phyloP scores from a whole-genome alignment of 2,329 filamentous ascomycete species.

The Graphilbum fragrans region DNA sequence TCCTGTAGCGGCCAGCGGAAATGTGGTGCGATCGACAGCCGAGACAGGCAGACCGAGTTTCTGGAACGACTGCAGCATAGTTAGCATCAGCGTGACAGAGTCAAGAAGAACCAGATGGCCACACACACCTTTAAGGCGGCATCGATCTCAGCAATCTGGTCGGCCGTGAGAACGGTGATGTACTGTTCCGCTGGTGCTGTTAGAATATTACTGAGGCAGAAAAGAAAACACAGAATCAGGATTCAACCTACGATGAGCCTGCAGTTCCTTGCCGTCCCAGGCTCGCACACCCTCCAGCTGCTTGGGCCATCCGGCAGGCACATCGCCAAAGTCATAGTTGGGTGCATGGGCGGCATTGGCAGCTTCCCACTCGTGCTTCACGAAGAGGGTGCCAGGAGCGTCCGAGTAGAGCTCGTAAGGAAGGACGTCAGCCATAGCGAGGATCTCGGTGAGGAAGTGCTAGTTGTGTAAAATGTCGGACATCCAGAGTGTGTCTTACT shows the following conservation, averaged over 20 bases:
- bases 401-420: slow-evolving; percentile 1
- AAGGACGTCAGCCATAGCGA: background rate
- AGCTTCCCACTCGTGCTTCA: background rate
- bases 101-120: background rate
- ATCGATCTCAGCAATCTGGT: background rate
- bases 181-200: background rate
- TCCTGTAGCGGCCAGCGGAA: background rate
- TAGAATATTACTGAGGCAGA: too few relatives aligned
- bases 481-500: too few relatives aligned
- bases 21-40: background rate
- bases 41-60: background rate
- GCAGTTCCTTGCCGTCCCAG: background rate
- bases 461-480: too few relatives aligned
- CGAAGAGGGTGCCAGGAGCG: background rate
- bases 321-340: background rate
- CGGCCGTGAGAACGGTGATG: background rate
- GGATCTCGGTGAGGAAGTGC: too few relatives aligned
- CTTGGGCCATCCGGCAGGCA: background rate
- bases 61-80: background rate
- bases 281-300: background rate
- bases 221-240: background rate
- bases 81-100: background rate
- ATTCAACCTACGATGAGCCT: background rate
- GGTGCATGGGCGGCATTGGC: background rate
- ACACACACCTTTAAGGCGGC: background rate